Conservation (phyloP, 495 filamentous ascomycete genomes). For the Usnea hakonensis region DNA sequence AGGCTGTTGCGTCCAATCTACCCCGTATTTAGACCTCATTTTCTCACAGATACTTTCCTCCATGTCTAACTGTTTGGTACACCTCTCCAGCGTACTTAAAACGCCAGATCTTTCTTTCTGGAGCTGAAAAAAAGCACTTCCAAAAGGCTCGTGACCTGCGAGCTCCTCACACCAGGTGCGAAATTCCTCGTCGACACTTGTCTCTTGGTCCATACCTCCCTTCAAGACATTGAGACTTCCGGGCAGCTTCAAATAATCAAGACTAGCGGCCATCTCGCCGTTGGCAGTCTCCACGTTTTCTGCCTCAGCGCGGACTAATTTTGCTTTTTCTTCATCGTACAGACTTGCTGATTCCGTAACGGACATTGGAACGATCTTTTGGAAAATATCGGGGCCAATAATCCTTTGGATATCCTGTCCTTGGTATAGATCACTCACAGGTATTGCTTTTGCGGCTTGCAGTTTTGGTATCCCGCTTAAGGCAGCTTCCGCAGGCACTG, state of each 20-base stretch:
- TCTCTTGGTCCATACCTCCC: slow-evolving; percentile 85
- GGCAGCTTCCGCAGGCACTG: slow-evolving; percentile 74
- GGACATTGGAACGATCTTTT: slow-evolving; percentile 91
- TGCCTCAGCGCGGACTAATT: slow-evolving; percentile 85
- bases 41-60: slow-evolving; percentile 98
- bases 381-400: slow-evolving; percentile 93
- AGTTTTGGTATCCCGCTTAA: slow-evolving; percentile 79
- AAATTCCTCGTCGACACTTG: slow-evolving; percentile 83
- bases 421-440: slow-evolving; percentile 92
- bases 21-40: slow-evolving; percentile 96
- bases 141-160: slow-evolving; percentile 69
- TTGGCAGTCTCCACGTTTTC: slow-evolving; percentile 87
- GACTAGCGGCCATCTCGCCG: slow-evolving; percentile 87
- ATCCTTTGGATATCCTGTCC: slow-evolving; percentile 95
- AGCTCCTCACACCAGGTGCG: slow-evolving; percentile 88
- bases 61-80: slow-evolving; percentile 82
- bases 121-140: slow-evolving; percentile 66
- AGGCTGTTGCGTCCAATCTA: slow-evolving; percentile 95
- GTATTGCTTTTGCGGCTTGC: slow-evolving; percentile 94
- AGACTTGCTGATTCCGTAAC: slow-evolving; percentile 94
- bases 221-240: slow-evolving; percentile 85
- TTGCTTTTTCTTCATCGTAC: slow-evolving; percentile 98
- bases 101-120: slow-evolving; percentile 70
- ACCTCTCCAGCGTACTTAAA: slow-evolving; percentile 60
- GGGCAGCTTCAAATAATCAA: slow-evolving; percentile 89